phyloP scores from a whole-genome alignment of 345 rosid species.

The Reutealis trisperma region DNA sequence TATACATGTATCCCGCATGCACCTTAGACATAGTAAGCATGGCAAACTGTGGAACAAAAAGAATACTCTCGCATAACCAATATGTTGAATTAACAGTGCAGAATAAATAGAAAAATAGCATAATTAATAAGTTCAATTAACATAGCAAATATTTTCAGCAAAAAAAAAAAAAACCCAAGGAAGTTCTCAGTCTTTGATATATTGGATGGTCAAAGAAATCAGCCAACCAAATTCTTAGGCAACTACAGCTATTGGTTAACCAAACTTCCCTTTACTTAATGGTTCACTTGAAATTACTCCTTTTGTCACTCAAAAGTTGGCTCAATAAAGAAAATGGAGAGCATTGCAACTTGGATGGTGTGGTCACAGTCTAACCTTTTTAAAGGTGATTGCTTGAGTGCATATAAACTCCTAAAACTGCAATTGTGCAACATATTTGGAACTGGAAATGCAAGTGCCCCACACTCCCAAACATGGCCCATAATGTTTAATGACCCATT shows the following conservation, averaged over 20 bases:
- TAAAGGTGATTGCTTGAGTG: not conserved
- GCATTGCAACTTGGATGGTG: not conserved
- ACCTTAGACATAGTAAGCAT: slow-evolving; percentile 76
- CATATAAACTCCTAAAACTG: slow-evolving; percentile 6
- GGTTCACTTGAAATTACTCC: not conserved
- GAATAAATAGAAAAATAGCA: slow-evolving; percentile 22
- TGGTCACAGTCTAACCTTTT: not conserved
- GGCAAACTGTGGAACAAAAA: slow-evolving; percentile 64
- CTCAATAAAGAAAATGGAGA: not conserved
- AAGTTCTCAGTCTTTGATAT: not conserved
- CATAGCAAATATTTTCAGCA: not conserved
- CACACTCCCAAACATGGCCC: not conserved
- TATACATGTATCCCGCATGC: slow-evolving; percentile 93
- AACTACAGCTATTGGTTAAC: not conserved
- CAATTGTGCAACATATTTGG: not conserved
- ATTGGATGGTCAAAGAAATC: not conserved
- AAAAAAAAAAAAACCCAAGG: too few species aligned
- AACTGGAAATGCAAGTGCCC: not conserved
- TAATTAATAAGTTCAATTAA: not conserved
- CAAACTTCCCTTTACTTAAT: not conserved
- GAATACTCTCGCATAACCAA: slow-evolving; percentile 16
- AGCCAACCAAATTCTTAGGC: not conserved
- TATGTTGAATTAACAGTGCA: not conserved
- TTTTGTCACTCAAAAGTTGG: not conserved
- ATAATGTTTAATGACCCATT: not conserved